Evolutionary conservation across 2,329 filamentous ascomycete genomes (phyloP), one percentile per base, ranked within the genome.

Genomic region (Cladosporium sp.): DNA sequence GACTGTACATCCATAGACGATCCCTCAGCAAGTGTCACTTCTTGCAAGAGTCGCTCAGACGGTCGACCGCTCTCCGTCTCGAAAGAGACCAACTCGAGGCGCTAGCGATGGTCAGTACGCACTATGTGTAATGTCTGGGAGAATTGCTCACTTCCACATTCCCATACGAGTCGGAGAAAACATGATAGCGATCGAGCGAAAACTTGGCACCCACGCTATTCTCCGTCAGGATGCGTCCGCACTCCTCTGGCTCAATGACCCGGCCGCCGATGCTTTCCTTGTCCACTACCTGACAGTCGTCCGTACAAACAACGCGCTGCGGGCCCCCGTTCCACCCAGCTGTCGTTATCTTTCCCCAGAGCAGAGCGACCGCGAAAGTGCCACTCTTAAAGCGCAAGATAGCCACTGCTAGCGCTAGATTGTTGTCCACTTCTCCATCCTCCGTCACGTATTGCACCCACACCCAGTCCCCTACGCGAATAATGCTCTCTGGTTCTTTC

Each of bases 11-110:
- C 47, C 47, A 51, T 51, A 51, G 47, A 28, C 15, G 47, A 51
- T 51, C 34, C n/a, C 47, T 51, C 47, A 51, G 47, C 47, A 51
- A 51, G 47, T 38, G 47, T 51, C 47, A 51, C 47, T 51, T 51
- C 47, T 51, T 51, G 47, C 47, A 51, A 17, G 15, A 51, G 37
- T 19, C 47, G 47, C 47, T 37, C 30, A 51, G 47, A 51, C 47
- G 47, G n/a, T 51, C 30, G 47, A 51, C 47, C 47, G 47, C 47
- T 37, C n/a, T 51, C 28, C 47, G 47, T 51, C 47, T 51, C 47
- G 28, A 51, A 51, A 37, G 47, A 51, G 47, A 51, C 47, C 28
- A 34, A 51, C 37, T 51, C 47, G 34, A 51, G 47, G 47, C 47
- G 47, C 47, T 51, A 51, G 47, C 47, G n/a, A 51, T 51, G 47